phyloP scores from a whole-genome alignment of 352 stramenopile genomes.

The Nothophytophthora sp. region DNA sequence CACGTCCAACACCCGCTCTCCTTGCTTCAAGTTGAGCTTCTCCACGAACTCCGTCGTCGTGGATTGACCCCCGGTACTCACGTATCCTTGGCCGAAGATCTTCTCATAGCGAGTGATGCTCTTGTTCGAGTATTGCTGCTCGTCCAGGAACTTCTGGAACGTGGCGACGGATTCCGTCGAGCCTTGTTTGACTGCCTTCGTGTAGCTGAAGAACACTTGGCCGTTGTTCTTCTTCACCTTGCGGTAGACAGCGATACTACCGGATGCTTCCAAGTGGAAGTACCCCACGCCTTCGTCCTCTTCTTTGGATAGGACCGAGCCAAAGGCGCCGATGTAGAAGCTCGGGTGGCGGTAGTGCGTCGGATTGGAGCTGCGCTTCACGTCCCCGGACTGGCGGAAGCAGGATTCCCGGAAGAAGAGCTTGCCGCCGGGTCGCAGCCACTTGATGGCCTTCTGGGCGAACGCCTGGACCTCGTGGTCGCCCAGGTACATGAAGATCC shows the following conservation, averaged over 20 bases:
- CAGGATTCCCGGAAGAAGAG: constrained; percentile 75
- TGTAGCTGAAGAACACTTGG: constrained; percentile 76
- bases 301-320: constrained; percentile 50
- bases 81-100: constrained; percentile 74
- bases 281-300: constrained; percentile 37
- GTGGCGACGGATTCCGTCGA: constrained; percentile 34
- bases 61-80: constrained; percentile 63
- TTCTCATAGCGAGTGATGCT: constrained; percentile 77
- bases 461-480: constrained; percentile 60
- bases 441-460: constrained; percentile 60
- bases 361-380: constrained; percentile 63
- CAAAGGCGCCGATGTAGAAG: constrained; percentile 65
- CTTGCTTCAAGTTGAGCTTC: constrained; percentile 59
- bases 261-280: constrained; percentile 68
- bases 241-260: constrained; percentile 63
- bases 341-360: constrained; percentile 69
- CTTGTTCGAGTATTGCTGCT: constrained; percentile 70
- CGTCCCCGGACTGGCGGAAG: constrained; percentile 62
- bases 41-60: constrained; percentile 76
- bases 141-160: constrained; percentile 75
- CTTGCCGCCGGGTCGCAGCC: constrained; percentile 61
- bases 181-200: constrained; percentile 47
- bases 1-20: constrained; percentile 86
- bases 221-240: constrained; percentile 86
- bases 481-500: constrained; percentile 75